These are phyloP conservation scores for Millerozyma acaciae DNA, from an alignment of 805 yeast genomes.

Conservation along the genomic window DNA sequence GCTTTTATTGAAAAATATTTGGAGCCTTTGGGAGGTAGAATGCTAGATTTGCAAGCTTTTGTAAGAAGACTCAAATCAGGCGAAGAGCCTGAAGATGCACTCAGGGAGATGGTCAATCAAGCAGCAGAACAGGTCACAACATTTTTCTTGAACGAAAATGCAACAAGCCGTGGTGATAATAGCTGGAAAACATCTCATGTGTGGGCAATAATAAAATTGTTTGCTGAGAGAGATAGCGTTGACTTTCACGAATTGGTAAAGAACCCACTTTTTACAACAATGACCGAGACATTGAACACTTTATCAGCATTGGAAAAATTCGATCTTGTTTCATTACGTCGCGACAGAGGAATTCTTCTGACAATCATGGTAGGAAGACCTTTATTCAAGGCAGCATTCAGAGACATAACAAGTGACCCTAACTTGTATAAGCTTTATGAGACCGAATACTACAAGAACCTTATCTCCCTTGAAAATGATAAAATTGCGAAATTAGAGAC, in stretches of 20 bases:
- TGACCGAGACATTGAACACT: constrained; percentile 42
- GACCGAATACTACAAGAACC: constrained; percentile 50
- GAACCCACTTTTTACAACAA: constrained; percentile 58
- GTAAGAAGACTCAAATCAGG: constrained; percentile 86
- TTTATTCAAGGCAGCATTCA: constrained; percentile 74
- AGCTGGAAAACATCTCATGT: constrained; percentile 77
- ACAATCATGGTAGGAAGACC: constrained; percentile 81
- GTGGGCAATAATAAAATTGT: constrained; percentile 72
- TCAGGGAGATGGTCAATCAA: constrained; percentile 75
- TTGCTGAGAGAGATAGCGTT: constrained; percentile 49
- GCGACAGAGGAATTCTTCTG: constrained; percentile 71
- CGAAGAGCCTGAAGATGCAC: constrained; percentile 73
- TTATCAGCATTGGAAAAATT: constrained; percentile 71
- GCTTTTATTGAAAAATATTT: constrained; percentile 52
- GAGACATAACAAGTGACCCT: constrained; percentile 54
- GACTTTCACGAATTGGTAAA: constrained; percentile 49
- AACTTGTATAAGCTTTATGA: constrained; percentile 60
- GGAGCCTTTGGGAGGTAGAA: constrained; percentile 87
- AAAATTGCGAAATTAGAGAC: constrained; percentile 65
- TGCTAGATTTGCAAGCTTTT: constrained; percentile 89
- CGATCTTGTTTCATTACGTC: constrained; percentile 67
- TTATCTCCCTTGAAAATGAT: constrained; percentile 56
- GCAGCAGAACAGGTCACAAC: constrained; percentile 87
- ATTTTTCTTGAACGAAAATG: constrained; percentile 47
- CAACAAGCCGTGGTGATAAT: constrained; percentile 25